Percentiles rank a stretch among this genome's conserved stretches.
These are phyloP conservation scores for Zygoascus sp. DNA, from an alignment of 1,139 yeast genomes.

Conservation along the genomic window DNA sequence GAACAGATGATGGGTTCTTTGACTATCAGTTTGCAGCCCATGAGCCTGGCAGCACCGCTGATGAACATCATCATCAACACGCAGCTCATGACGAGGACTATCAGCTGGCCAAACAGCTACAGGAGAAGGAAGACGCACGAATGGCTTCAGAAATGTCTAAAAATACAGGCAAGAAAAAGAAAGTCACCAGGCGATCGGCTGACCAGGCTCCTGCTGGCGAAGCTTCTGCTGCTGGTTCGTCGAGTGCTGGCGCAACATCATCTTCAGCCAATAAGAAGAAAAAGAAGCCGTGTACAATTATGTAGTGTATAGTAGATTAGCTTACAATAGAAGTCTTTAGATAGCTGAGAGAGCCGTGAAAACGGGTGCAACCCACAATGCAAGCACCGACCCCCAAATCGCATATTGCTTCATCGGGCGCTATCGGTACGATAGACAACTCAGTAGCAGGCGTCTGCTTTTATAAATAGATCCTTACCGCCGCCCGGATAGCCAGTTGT, in stretches of 20 bases:
- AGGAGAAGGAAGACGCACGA: slow-evolving; percentile 56
- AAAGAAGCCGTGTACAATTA: slow-evolving; percentile 4
- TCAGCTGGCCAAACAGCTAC: slow-evolving; percentile 49
- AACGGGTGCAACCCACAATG: no score
- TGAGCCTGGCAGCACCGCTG: not conserved
- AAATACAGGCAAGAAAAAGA: not conserved
- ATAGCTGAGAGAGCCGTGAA: not conserved
- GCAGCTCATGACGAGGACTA: slow-evolving; percentile 36
- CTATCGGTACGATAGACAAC: no score
- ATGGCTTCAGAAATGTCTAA: slow-evolving; percentile 49
- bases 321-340: not conserved
- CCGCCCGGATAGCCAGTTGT: no score
- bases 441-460: no score
- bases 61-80: slow-evolving; percentile 14
- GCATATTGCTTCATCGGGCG: no score
- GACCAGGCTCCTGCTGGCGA: no score
- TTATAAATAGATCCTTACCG: no score
- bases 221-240: no score
- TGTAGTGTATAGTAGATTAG: not conserved
- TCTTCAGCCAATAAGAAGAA: slow-evolving; percentile 18
- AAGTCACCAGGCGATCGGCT: slow-evolving; percentile 11
- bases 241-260: slow-evolving; percentile 3
- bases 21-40: slow-evolving; percentile 27
- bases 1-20: slow-evolving; percentile 62
- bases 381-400: no score